Conservation (phyloP, 2,329 filamentous ascomycete species). For the Aspergillus persii region DNA sequence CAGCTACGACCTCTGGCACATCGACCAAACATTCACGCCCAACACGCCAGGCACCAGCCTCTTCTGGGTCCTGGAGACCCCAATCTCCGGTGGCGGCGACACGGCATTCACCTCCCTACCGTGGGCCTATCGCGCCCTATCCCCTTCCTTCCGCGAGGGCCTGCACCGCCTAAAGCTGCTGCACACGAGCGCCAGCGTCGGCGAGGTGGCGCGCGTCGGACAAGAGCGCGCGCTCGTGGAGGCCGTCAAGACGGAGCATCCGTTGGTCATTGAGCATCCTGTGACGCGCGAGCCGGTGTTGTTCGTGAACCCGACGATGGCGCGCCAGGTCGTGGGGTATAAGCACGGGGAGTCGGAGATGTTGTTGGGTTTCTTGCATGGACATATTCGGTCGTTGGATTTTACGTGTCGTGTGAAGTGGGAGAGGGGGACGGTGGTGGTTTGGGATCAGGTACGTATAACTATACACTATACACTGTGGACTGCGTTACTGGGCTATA, state of each 20-base stretch:
- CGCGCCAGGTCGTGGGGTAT: slow-evolving; percentile 9
- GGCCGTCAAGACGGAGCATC: slow-evolving; percentile 11
- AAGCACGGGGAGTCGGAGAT: slow-evolving; percentile 8
- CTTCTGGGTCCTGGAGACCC: slow-evolving; percentile 12
- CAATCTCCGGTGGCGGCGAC: slow-evolving; percentile 7
- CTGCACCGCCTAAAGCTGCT: slow-evolving; percentile 8
- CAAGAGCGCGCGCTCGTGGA: slow-evolving; percentile 9
- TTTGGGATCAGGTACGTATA: slow-evolving; percentile 9
- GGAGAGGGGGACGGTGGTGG: slow-evolving; percentile 11
- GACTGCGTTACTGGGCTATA: too few species aligned
- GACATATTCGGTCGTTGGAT: slow-evolving; percentile 11
- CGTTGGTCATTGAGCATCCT: slow-evolving; percentile 7
- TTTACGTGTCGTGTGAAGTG: slow-evolving; percentile 7
- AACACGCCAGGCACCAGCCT: slow-evolving; percentile 9
- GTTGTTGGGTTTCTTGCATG: slow-evolving; percentile 6
- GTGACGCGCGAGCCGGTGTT: slow-evolving; percentile 6
- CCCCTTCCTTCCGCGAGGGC: slow-evolving; percentile 7
- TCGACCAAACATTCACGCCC: slow-evolving; percentile 11
- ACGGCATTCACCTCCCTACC: slow-evolving; percentile 10
- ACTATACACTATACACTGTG: not conserved
- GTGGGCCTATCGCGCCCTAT: slow-evolving; percentile 9
- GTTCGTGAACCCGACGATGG: slow-evolving; percentile 12
- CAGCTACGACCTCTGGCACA: slow-evolving; percentile 11
- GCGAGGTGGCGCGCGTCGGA: slow-evolving; percentile 8
- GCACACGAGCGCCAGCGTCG: slow-evolving; percentile 11